These are phyloP conservation scores for Rubroboletus satanas DNA, from an alignment of 768 basidiomycete genomes.

Conservation along the genomic window DNA sequence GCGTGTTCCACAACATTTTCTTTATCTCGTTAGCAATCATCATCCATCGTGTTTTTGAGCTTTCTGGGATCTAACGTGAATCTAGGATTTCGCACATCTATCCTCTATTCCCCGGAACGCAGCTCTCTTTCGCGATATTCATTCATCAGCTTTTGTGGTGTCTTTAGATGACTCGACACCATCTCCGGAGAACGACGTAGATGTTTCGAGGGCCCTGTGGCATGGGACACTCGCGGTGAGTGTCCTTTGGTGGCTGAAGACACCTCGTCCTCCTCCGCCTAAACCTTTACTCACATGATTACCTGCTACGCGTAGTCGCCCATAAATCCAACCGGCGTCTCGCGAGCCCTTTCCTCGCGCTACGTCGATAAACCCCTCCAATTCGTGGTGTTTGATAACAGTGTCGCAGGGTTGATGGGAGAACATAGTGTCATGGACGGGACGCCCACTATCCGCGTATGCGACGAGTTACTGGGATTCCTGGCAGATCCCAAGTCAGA, in stretches of 20 bases:
- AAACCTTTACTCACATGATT: neutral
- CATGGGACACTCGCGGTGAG: slow-evolving; percentile 63
- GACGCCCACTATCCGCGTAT: slow-evolving; percentile 72
- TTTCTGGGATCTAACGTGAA: neutral
- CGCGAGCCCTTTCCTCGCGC: slow-evolving; percentile 61
- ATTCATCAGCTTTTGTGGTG: slow-evolving; percentile 83
- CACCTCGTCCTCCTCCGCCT: neutral
- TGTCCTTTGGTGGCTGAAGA: slow-evolving; percentile 27
- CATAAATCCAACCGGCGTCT: slow-evolving; percentile 23
- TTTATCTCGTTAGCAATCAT: neutral
- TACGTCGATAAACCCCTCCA: slow-evolving; percentile 92
- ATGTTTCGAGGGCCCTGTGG: slow-evolving; percentile 73
- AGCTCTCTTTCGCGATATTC: slow-evolving; percentile 63
- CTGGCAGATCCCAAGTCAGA: slow-evolving; percentile 63
- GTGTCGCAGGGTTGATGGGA: slow-evolving; percentile 81
- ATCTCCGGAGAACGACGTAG: slow-evolving; percentile 45
- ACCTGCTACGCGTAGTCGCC: slow-evolving; percentile 6
- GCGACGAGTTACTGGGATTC: slow-evolving; percentile 62
- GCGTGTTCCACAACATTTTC: neutral
- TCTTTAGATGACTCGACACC: slow-evolving; percentile 62
- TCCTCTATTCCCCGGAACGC: slow-evolving; percentile 58
- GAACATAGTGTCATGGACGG: slow-evolving; percentile 94
- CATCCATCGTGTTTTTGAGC: neutral
- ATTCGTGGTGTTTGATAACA: slow-evolving; percentile 82
- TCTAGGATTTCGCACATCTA: slow-evolving; percentile 62